These are phyloP conservation scores for Phialocephala subalpina DNA, from an alignment of 2,329 filamentous ascomycete genomes.

Conservation along the genomic window DNA sequence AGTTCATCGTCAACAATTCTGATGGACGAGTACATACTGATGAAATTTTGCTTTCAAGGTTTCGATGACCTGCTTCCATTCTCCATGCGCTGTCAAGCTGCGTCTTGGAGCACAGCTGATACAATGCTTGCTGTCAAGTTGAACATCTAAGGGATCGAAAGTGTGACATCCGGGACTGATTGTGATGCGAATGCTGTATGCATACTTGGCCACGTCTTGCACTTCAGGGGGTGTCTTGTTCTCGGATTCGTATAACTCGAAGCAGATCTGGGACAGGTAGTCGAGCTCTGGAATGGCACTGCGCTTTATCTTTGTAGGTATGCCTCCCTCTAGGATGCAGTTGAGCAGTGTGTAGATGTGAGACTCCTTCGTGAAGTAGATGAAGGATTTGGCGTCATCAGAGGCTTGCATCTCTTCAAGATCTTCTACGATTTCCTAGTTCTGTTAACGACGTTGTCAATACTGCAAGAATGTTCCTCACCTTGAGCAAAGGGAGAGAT, in stretches of 20 bases:
- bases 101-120: constrained; percentile 93
- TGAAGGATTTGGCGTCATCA: constrained; percentile 92
- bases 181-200: constrained; percentile 95
- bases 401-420: constrained; percentile 97
- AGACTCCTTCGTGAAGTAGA: constrained; percentile 99
- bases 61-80: constrained; percentile 98
- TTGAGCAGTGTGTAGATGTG: constrained; percentile 99
- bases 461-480: constrained; percentile 22
- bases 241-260: constrained; percentile 96
- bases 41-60: constrained; percentile 95
- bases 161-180: constrained; percentile 96
- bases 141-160: constrained; percentile 94
- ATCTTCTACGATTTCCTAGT: constrained; percentile 90
- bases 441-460: neutral
- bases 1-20: constrained; percentile 21
- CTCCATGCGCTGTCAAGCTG: constrained; percentile 87
- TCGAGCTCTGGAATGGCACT: constrained; percentile 96
- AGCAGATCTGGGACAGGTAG: constrained; percentile 97
- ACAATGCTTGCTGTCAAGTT: constrained; percentile 94
- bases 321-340: constrained; percentile 95
- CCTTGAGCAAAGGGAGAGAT: constrained; percentile 83
- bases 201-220: constrained; percentile 60
- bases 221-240: constrained; percentile 55
- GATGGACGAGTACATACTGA: constrained; percentile 65
- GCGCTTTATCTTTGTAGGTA: constrained; percentile 95